Base-by-base conservation (phyloP, 345 rosid genomes). In the Pugionium dolabratum region DNA sequence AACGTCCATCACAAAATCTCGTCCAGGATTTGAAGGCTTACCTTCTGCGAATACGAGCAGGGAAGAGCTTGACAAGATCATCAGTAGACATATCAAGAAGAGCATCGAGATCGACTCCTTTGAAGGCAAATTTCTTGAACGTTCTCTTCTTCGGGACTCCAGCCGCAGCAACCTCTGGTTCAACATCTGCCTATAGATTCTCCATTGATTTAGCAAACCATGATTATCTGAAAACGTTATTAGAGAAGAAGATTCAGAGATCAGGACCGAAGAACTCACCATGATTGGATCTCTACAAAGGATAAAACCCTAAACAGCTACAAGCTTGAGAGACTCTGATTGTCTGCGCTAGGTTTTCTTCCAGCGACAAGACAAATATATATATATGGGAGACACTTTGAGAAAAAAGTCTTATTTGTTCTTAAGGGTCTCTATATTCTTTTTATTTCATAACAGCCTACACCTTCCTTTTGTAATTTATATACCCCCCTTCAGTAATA, bases 11-110 rank as follows among this genome's bases (percentile, higher is more conserved):
- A 0, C 33, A 52, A n/a, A 34, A 46, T 34, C 63, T 27, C 36
- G 36, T 34, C 5, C 4, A 34, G 3, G 36, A 34, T 3, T 3
- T 34, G 18, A 34, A 9, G 8, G 2, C 4, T 25, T 2, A 86
- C 98, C 98, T 92, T 86, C 98, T 86, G 75, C 98, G 97, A 75
- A 90, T 86, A 50, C 98, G 89, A 30, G 98, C 79, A n/a, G 60
- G 58, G 81, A 93, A 90, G 79, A 93, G 94, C 87, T 90, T 84
- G 36, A 90, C 98, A 52, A 93, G 97, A 47, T 93, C 95, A 59
- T 93, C 98, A 3, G 95, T 87, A 49, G 93, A 83, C 97, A 92
- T 92, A 66, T 92, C 98, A 11, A 92, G 85, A 55, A 92, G 87
- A 49, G 90, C 87, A 71, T 89, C 96, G 72, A 89, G 77, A 83